Base-by-base conservation (phyloP, 2,329 filamentous ascomycete genomes). In the Apiospora rasikravindrae region DNA sequence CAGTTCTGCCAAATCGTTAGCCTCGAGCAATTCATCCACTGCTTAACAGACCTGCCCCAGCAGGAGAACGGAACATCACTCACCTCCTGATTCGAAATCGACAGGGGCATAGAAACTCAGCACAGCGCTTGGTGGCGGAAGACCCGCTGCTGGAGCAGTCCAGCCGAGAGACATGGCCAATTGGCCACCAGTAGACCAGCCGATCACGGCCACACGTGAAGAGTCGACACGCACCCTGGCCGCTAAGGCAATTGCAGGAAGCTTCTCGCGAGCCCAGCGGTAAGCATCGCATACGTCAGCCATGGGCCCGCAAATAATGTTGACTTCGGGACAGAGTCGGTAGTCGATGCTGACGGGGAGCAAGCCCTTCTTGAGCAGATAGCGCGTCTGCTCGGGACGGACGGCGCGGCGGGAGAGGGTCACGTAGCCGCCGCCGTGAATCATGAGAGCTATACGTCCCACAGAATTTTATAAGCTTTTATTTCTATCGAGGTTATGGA, bases 341-440 rank as follows among this genome's bases (percentile, higher is more conserved):
- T 88, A 86, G 74, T 88, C 87, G 0, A 88, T 70, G 73, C 83
- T 86, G 14, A 89, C 76, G 0, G 87, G 85, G 2, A 88, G 75
- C 53, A 88, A 80, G 0, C 84, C 83, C 6, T 76, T 69, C 0
- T 77, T 72, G 0, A 87, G 78, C 0, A 88, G 79, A 1, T 77
- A 72, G 6, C 75, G 69, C 0, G 79, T 83, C 70, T 88, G 86
- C 4, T 72, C 67, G 1, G 80, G 78, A 1, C 81, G 77, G 6
- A 86, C 74, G 7, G 81, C 82, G 57, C 81, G 80, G 10, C 83
- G 78, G 0, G 81, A 82, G 11, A 84, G 77, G 44, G 81, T 81
- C 6, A 86, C 74, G 71, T 85, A 80, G 8, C 84, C 81, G 24
- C 84, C 85, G 3, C 84, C 84, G 70, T 86, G 84, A 22, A 86